Conservation (phyloP, 2,329 filamentous ascomycete genomes). For the Camillea tinctor region DNA sequence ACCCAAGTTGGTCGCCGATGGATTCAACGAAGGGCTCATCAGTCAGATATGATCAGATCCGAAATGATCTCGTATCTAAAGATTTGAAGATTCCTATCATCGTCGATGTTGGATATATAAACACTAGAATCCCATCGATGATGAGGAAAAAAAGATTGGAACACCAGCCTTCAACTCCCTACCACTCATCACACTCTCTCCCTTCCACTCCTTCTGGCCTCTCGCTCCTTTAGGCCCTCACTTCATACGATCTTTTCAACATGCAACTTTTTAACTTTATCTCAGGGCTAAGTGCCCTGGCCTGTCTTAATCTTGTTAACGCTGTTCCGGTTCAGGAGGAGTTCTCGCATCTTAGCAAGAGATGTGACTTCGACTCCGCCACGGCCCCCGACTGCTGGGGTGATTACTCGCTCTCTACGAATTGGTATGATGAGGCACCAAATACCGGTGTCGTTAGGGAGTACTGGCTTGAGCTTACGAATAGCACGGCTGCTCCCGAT, state of each 20-base stretch:
- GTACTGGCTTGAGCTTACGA: slow-evolving; percentile 44
- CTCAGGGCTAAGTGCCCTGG: slow-evolving; percentile 20
- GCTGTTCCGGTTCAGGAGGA: slow-evolving; percentile 15
- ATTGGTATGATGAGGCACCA: slow-evolving; percentile 41
- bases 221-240: slow-evolving; percentile 2
- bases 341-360: slow-evolving; percentile 10
- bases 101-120: slow-evolving; percentile 12
- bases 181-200: background rate
- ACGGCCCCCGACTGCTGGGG: slow-evolving; percentile 43
- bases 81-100: background rate
- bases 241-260: slow-evolving; percentile 13
- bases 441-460: slow-evolving; percentile 52
- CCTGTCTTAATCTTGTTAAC: slow-evolving; percentile 17
- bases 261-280: slow-evolving; percentile 14
- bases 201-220: slow-evolving; percentile 6
- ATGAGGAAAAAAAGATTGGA: background rate
- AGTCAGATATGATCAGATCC: background rate
- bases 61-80: background rate
- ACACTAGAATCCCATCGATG: background rate
- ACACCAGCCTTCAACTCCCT: background rate
- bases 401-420: slow-evolving; percentile 46
- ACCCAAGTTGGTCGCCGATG: background rate
- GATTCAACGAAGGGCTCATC: background rate
- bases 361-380: slow-evolving; percentile 26
- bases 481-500: slow-evolving; percentile 44